Percentiles rank a stretch among this genome's conserved stretches.
Conservation (phyloP, 2,329 filamentous ascomycete genomes). For the Colletotrichum coccodes region DNA sequence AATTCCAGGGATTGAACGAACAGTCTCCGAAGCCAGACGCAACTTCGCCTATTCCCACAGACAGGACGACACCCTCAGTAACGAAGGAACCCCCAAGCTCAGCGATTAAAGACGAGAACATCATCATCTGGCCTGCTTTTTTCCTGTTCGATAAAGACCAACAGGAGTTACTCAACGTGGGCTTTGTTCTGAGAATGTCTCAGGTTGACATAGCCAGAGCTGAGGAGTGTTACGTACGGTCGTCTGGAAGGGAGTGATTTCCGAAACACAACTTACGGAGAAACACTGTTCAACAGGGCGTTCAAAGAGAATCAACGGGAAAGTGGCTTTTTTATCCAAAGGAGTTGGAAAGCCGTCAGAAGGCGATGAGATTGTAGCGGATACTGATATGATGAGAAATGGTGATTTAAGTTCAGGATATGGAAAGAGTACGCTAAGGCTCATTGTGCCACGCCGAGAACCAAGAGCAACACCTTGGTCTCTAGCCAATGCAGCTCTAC, state of each 20-base stretch:
- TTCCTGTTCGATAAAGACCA: neutral
- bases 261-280: neutral
- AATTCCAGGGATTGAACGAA: neutral
- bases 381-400: neutral
- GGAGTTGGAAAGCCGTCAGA: neutral
- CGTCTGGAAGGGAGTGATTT: neutral
- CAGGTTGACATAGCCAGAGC: neutral
- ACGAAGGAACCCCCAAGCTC: neutral
- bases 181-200: neutral
- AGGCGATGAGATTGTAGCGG: neutral
- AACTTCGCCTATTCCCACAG: neutral
- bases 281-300: neutral
- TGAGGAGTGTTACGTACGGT: neutral
- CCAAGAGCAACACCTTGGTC: too few relatives aligned
- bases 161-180: neutral
- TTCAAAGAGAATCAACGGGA: neutral
- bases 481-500: too few relatives aligned
- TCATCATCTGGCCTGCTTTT: neutral
- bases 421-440: too few relatives aligned
- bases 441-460: too few relatives aligned
- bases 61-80: neutral
- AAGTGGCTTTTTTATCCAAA: neutral
- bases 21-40: neutral
- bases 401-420: too few relatives aligned
- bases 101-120: neutral